Evolutionary conservation across 1,284 basidiomycete species (phyloP).

Genomic region (Microbotryum violaceum): DNA sequence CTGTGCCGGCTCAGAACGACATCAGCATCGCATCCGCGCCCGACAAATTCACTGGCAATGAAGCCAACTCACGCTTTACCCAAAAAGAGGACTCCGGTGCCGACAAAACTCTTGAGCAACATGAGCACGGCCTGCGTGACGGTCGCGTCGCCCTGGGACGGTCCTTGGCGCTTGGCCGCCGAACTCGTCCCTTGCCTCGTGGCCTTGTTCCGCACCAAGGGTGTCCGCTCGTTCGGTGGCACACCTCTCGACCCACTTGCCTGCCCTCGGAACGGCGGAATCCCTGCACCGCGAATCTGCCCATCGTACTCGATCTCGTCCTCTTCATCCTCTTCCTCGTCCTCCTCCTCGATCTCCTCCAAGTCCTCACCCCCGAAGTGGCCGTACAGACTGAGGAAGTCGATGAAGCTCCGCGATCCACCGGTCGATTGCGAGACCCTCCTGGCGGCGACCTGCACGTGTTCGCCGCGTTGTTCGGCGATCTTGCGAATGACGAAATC

Average conservation of each 20-base stretch:
- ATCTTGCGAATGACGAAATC: slow-evolving; percentile 59
- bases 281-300: slow-evolving; percentile 37
- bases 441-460: background rate
- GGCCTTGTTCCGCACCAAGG: slow-evolving; percentile 41
- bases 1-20: slow-evolving; percentile 42
- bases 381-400: slow-evolving; percentile 84
- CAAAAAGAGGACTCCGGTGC: slow-evolving; percentile 91
- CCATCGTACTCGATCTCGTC: slow-evolving; percentile 42
- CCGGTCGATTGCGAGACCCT: no score
- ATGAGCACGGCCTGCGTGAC: slow-evolving; percentile 83
- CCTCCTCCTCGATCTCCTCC: slow-evolving; percentile 84
- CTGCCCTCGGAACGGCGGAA: slow-evolving; percentile 37
- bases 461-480: slow-evolving; percentile 53
- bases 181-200: slow-evolving; percentile 38
- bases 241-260: slow-evolving; percentile 45
- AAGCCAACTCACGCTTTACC: slow-evolving; percentile 67
- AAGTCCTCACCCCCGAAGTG: slow-evolving; percentile 73
- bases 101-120: slow-evolving; percentile 91
- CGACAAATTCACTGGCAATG: no score
- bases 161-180: slow-evolving; percentile 38
- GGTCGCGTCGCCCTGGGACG: slow-evolving; percentile 61
- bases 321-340: slow-evolving; percentile 53
- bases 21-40: no score
- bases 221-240: slow-evolving; percentile 12
- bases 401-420: slow-evolving; percentile 56